These are phyloP conservation scores for Entrophospora sp. DNA, from an alignment of 192 early-diverging fungal species.

Conservation along the genomic window DNA sequence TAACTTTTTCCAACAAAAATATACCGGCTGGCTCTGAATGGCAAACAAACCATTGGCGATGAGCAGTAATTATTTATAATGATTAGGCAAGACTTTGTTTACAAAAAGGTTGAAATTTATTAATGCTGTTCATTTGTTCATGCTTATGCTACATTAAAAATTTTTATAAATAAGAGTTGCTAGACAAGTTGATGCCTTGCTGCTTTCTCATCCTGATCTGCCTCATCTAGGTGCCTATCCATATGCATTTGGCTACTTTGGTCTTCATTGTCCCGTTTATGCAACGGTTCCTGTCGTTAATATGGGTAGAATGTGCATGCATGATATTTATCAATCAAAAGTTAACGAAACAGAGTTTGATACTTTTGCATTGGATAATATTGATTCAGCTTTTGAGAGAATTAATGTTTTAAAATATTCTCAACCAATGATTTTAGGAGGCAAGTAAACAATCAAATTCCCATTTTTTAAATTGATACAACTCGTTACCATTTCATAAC, in stretches of 20 bases:
- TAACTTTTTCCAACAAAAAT: too few relatives aligned
- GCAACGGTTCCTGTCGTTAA: conserved; percentile 83
- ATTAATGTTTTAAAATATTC: conserved; percentile 64
- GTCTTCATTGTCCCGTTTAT: conserved; percentile 77
- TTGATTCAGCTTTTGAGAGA: conserved; percentile 76
- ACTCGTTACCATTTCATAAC: neutral
- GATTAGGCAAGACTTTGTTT: too few relatives aligned
- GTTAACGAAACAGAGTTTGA: conserved; percentile 59
- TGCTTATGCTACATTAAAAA: too few relatives aligned
- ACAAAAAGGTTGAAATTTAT: too few relatives aligned
- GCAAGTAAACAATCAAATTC: conserved; percentile 86
- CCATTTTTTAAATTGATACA: conserved; percentile 35
- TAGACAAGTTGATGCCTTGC: conserved; percentile 79
- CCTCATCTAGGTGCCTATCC: conserved; percentile 79
- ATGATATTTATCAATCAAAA: too few relatives aligned
- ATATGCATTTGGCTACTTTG: too few relatives aligned
- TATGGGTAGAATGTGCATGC: conserved; percentile 76
- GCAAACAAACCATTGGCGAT: too few relatives aligned
- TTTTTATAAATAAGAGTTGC: too few relatives aligned
- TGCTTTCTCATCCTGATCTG: conserved; percentile 82
- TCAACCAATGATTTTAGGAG: too few relatives aligned
- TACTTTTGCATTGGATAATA: conserved; percentile 67
- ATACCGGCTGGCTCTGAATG: too few relatives aligned
- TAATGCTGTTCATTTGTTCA: too few relatives aligned
- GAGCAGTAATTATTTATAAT: too few relatives aligned